Evolutionary conservation across 73 alveolate genomes (phyloP), one percentile per base, ranked within the genome.

Genomic region (Stentor roeselii): DNA sequence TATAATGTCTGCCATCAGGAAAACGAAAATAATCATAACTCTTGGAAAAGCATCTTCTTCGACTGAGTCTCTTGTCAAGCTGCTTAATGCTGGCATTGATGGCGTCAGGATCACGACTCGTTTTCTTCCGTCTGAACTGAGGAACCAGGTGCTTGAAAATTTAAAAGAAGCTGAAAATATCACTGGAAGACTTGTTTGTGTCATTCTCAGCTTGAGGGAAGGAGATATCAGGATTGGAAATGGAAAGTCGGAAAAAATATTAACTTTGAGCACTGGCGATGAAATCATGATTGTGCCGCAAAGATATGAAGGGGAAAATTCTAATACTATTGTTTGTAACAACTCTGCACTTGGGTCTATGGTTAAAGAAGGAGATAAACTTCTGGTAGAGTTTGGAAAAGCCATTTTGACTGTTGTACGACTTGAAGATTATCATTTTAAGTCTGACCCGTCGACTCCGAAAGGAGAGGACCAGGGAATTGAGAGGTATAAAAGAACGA

Each of bases 351-450:
- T 67, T 1, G 42, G 42, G 34, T 27, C 15, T 67, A 21, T 67
- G 80, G 80, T 67, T 34, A 67, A 67, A 1, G 42, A 27, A 30
- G 80, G 37, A 1, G 80, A 67, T 32, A 67, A 67, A 2, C 80
- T 67, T n/a, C 80, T 67, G 80, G 1, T 67, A 1, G 80, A 67
- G 34, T 67, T 67, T 40, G 80, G 80, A n/a, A 67, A 67, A 67
- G 80, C 37, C 37, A 32, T 67, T 30, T 67, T 67, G 15, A 67
- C 80, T 27, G 80, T 67, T 14, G 1, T 34, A 30, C 15, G 34
- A 21, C 27, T 67, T 21, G 80, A 67, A 67, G 2, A 21, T 34
- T 34, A 34, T 21, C 21, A 34, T 15, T 32, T 21, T 21, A n/a
- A 21, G 34, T 30, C 50, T 21, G 80, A 67, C 14, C 80, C 50